Base-by-base conservation (phyloP, 1,139 yeast genomes). In the Saccharomyces pastorianus region DNA sequence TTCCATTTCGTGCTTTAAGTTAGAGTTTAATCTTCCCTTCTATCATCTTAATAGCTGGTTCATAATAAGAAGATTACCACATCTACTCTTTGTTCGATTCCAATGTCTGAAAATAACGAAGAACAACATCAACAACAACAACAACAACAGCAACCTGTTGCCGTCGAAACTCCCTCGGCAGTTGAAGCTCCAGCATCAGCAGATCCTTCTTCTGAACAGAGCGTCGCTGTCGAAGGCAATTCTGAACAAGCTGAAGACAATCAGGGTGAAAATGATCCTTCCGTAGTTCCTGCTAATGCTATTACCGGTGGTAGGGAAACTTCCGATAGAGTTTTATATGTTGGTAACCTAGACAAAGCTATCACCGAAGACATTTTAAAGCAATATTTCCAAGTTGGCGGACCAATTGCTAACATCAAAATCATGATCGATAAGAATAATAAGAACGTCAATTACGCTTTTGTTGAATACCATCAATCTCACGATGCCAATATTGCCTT, bases 221-320 rank as follows among this genome's bases (percentile, higher is more conserved):
- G 11, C n/a, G 44, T 17, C 44, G 17, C 44, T 7, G 25, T n/a
- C 38, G 57, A 48, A 42, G 46, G 31, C 27, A 44, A 26, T 28
- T 51, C 26, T 23, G 51, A 48, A 23, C 28, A 42, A 41, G 41
- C 20, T 14, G 49, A 49, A 9, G 53, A 53, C 41, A n/a, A 48
- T 25, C 50, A 51, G 28, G 49, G 52, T 46, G 48, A 53, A 27
- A 57, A 57, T 14, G 44, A 66, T 53, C 63, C 70, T 25, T 67
- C 69, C 25, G 64, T 71, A 23, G 68, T 73, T 34, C 84, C 87
- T 1, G 95, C 93, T 20, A 76, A 81, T 61, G 95, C 95, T 26
- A 72, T 80, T 23, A 83, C 82, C 55, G 96, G 96, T 52, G 96
- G 96, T 46, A 80, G 96, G 61, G 93, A 86, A 65, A 77, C 85